These are phyloP conservation scores for Cronartium quercuum DNA, from an alignment of 1,284 basidiomycete species.

Conservation along the genomic window DNA sequence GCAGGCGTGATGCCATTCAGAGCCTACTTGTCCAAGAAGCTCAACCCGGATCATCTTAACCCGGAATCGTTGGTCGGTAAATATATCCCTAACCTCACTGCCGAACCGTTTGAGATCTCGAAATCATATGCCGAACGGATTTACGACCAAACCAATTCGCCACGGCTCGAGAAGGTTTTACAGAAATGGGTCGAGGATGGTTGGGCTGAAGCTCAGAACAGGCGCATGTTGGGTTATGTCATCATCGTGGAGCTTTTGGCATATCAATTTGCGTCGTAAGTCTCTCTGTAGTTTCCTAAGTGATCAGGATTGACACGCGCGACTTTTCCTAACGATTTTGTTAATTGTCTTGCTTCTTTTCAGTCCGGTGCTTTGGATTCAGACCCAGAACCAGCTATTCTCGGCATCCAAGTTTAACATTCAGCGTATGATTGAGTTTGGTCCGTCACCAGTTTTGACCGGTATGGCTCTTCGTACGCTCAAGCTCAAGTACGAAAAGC, in stretches of 20 bases:
- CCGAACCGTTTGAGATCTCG: slow-evolving; percentile 84
- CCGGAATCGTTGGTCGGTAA: slow-evolving; percentile 85
- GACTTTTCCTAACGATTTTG: neutral
- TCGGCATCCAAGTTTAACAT: slow-evolving; percentile 65
- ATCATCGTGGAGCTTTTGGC: slow-evolving; percentile 93
- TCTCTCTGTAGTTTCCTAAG: neutral
- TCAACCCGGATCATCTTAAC: slow-evolving; percentile 80
- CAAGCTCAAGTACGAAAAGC: slow-evolving; percentile 89
- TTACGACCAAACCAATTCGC: slow-evolving; percentile 75
- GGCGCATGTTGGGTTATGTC: slow-evolving; percentile 86
- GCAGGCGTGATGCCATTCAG: slow-evolving; percentile 96
- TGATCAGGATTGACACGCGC: too few species aligned
- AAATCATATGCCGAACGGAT: slow-evolving; percentile 89
- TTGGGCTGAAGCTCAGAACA: slow-evolving; percentile 73
- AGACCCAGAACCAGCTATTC: slow-evolving; percentile 71
- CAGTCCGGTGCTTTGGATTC: slow-evolving; percentile 28
- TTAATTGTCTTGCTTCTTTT: slow-evolving; percentile 48
- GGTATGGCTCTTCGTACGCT: slow-evolving; percentile 93
- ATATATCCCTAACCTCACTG: slow-evolving; percentile 96
- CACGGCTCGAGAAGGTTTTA: slow-evolving; percentile 84
- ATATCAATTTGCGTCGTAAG: slow-evolving; percentile 67
- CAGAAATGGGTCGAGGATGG: slow-evolving; percentile 86
- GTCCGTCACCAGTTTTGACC: slow-evolving; percentile 89
- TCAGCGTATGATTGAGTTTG: slow-evolving; percentile 89
- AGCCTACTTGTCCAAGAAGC: slow-evolving; percentile 93